Evolutionary conservation across 495 filamentous ascomycete genomes (phyloP), one percentile per base, ranked within the genome.

Genomic region (Penicillium mononematosum): DNA sequence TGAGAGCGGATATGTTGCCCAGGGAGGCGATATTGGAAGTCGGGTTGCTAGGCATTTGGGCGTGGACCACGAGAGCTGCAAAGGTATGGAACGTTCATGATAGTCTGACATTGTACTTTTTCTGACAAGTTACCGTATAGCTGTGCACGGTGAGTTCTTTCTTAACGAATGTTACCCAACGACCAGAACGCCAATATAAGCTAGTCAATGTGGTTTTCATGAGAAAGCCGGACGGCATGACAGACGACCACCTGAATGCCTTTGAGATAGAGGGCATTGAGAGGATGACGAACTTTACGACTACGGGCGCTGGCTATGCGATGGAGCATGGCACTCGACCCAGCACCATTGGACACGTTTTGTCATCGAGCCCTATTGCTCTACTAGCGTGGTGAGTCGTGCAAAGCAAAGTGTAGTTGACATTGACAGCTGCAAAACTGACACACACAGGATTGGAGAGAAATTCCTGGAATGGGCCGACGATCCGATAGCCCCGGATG

Each of bases 11-110:
- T 89, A 90, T 64, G 68, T 89, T 27, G 80, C 77, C 0, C 83
- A 88, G 59, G 87, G 88, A 2, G 88, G 87, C 16, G 86, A 91
- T 60, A 77, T 88, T 46, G 88, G 87, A 4, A 78, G 77, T 58
- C 63, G 70, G 7, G 50, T 89, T 20, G 73, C 78, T 0, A 64
- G 79, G 20, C 49, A 72, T 0, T 45, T 88, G 52, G 74, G 69
- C 2, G 72, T 70, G 9, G 56, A 69, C 0, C 66, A 72, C 58
- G 62, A 71, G 12, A 71, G 69, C 34, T 82, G 79, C 50, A 81
- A 75, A 68, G 78, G 77, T 75, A 56, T 55, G 66, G 36, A 9
- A 16, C 32, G 16, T 14, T 34, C 10, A 47, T 19, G 10, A 7
- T 24, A 24, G 4, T 24, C 22, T 24, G 22, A 24, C 17, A 29